Evolutionary conservation across 2,329 filamentous ascomycete species (phyloP).

Genomic region (Penicillium griseofulvum): DNA sequence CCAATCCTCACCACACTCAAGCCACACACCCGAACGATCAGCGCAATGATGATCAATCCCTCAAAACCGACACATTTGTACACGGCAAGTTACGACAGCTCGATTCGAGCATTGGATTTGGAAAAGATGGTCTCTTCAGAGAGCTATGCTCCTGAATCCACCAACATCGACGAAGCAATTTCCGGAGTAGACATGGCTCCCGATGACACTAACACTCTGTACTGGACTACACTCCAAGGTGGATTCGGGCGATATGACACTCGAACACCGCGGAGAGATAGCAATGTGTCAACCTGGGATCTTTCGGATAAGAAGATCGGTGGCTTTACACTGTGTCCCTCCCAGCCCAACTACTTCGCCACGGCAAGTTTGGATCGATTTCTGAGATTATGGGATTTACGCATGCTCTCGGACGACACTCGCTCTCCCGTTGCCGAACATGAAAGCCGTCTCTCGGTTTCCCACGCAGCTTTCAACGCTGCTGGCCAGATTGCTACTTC

Average conservation of each 20-base stretch:
- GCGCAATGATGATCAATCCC: slow-evolving; percentile 74
- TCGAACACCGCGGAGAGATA: slow-evolving; percentile 54
- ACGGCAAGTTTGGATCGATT: slow-evolving; percentile 89
- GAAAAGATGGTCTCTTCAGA: slow-evolving; percentile 75
- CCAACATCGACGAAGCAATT: slow-evolving; percentile 70
- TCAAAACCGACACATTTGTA: slow-evolving; percentile 72
- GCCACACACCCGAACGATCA: slow-evolving; percentile 83
- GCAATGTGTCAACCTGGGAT: slow-evolving; percentile 65
- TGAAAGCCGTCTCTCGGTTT: slow-evolving; percentile 77
- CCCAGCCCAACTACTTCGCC: slow-evolving; percentile 76
- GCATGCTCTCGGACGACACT: slow-evolving; percentile 64
- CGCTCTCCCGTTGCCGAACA: slow-evolving; percentile 79
- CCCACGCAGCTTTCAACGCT: slow-evolving; percentile 85
- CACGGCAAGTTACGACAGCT: slow-evolving; percentile 88
- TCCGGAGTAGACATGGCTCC: slow-evolving; percentile 78
- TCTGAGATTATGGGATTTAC: slow-evolving; percentile 87
- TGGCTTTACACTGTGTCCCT: slow-evolving; percentile 80
- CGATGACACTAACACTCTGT: slow-evolving; percentile 68
- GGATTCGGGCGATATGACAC: slow-evolving; percentile 78
- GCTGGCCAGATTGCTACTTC: slow-evolving; percentile 85
- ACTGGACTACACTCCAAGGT: slow-evolving; percentile 85
- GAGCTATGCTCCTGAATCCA: slow-evolving; percentile 71
- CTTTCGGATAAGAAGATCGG: slow-evolving; percentile 93
- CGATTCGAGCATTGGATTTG: slow-evolving; percentile 82
- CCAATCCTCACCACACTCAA: slow-evolving; percentile 88